Evolutionary conservation across 352 stramenopile genomes (phyloP).

Genomic region (Pythium rhizo-oryzae): DNA sequence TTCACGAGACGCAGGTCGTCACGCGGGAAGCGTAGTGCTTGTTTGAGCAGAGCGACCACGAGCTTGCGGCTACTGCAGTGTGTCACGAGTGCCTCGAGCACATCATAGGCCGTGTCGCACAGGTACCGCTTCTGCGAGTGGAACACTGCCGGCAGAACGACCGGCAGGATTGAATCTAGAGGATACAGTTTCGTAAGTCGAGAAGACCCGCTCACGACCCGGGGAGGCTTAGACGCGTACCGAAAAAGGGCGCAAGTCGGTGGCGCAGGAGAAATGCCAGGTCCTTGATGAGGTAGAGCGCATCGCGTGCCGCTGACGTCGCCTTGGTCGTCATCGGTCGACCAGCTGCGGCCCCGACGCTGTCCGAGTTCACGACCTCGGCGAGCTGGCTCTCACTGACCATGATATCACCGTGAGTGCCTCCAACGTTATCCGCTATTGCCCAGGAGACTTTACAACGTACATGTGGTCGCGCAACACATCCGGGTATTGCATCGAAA

Average conservation of each 20-base stretch:
- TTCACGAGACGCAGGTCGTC: conserved; percentile 57
- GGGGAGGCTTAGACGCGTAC: too few species aligned
- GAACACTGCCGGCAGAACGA: conserved; percentile 49
- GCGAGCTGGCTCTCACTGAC: conserved; percentile 22
- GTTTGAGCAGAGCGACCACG: conserved; percentile 34
- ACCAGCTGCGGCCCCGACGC: neutral
- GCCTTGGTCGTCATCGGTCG: conserved; percentile 11
- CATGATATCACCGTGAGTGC: neutral
- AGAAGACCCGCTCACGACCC: neutral
- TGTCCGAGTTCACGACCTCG: conserved; percentile 19
- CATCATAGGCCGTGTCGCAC: conserved; percentile 59
- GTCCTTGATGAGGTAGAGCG: conserved; percentile 58
- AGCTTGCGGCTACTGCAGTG: conserved; percentile 56
- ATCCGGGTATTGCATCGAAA: conserved; percentile 50
- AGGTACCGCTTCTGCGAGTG: conserved; percentile 59
- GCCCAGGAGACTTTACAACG: conserved; percentile 3
- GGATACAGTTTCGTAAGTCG: neutral
- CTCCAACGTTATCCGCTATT: neutral
- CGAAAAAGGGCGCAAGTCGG: conserved; percentile 51
- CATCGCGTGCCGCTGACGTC: conserved; percentile 34
- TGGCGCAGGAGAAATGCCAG: conserved; percentile 56
- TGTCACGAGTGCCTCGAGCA: conserved; percentile 52
- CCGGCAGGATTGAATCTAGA: conserved; percentile 49
- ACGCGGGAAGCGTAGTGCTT: conserved; percentile 23
- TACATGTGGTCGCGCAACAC: conserved; percentile 63